Base-by-base conservation (phyloP, 2,329 filamentous ascomycete genomes). In the Talaromyces islandicus region DNA sequence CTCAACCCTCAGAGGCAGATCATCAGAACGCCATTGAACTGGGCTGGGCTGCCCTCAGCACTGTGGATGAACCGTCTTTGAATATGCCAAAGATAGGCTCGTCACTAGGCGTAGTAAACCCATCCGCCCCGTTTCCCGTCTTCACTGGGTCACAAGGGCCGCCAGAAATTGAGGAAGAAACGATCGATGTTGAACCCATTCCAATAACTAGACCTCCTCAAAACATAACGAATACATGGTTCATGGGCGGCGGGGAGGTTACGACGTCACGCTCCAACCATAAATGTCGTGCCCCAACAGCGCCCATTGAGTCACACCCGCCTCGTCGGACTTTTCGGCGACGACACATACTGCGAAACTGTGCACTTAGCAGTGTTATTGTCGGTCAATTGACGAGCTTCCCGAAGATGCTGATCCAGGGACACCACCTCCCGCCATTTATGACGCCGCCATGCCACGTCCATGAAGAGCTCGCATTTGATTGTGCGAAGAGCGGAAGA, bases 371-470 rank as follows among this genome's bases (percentile, higher is more conserved):
- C 38, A 60, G 56, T 7, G 48, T 60, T 29, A 38, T 41, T 27
- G 29, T 58, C 29, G 59, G 59, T 2, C 59, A 61, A 27, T n/a
- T 61, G 12, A 51, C 51, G 4, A 48, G 30, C 19, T 61, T 51
- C n/a, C 30, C 59, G 1, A 58, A 61, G 41, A 61, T 61, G 59
- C 41, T 61, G 59, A 55, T 51, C 19, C 59, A 55, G n/a, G 59
- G 56, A 12, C 41, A 55, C 25, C 38, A 41, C 27, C 59, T 61
- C 4, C 59, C 59, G 12, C 59, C 55, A 30, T 61, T 61, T n/a
- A 61, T 61, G 11, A 50, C 19, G 48, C 51, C 59, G 17, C 59
- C 55, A 17, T 61, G 59, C 32, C 51, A 58, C 41, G 9, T 55
- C 17, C 41, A 52, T 21, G 59, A 61, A 54, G 51, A 58, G 11